A percentile compares a stretch with the other conserved stretches of the same genome.
Evolutionary conservation across 345 rosid genomes (phyloP).

Genomic region (Bruguiera sexangula): DNA sequence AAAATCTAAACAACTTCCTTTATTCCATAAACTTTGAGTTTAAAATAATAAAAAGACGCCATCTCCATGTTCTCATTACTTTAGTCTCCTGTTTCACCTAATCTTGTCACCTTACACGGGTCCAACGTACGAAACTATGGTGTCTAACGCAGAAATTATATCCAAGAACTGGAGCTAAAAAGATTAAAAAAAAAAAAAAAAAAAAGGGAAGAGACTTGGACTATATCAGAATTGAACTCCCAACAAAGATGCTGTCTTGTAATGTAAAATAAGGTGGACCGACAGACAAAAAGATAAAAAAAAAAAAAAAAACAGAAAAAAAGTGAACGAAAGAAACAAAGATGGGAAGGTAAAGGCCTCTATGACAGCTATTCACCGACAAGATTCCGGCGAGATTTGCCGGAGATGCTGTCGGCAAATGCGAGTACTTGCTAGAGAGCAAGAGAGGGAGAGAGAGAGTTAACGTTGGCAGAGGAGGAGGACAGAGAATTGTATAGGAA

Average conservation of each 20-base stretch:
- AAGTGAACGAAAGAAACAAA: background rate
- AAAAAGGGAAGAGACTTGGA: background rate
- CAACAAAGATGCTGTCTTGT: background rate
- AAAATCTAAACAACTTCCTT: constrained; percentile 24
- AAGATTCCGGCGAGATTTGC: constrained; percentile 30
- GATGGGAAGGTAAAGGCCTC: background rate
- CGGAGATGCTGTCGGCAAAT: constrained; percentile 23
- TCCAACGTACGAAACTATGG: constrained; percentile 6
- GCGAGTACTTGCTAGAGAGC: background rate
- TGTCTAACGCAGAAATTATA: constrained; percentile 21
- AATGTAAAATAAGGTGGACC: too few species aligned
- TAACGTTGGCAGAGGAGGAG: constrained; percentile 1
- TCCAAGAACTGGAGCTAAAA: background rate
- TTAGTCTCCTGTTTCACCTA: constrained; percentile 11
- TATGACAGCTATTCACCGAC: constrained; percentile 8
- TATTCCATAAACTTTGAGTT: constrained; percentile 18
- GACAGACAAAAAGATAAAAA: background rate
- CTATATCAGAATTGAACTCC: too few species aligned
- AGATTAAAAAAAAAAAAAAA: background rate
- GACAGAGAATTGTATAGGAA: background rate
- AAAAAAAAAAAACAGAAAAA: background rate
- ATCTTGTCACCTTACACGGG: constrained; percentile 6
- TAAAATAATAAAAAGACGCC: constrained; percentile 23
- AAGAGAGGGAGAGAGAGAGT: background rate
- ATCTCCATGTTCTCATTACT: constrained; percentile 17